A percentile compares a stretch with the other conserved stretches of the same genome.
phyloP scores from a whole-genome alignment of 164 flowering plant species.

The Vitis vinifera region DNA sequence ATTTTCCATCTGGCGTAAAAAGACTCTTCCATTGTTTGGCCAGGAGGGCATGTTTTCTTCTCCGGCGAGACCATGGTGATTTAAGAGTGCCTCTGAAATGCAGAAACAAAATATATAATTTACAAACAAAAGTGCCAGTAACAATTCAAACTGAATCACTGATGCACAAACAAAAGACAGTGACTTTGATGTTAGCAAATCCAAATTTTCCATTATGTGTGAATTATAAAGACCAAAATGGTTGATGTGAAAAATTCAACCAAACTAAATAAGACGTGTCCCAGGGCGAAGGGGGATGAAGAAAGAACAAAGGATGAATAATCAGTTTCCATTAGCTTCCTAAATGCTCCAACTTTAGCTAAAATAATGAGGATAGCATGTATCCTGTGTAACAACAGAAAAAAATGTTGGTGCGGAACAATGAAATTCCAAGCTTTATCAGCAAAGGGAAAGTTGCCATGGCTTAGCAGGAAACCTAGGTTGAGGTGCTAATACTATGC shows the following conservation, averaged over 20 bases:
- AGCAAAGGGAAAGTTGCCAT: no score
- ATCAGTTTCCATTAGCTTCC: neutral
- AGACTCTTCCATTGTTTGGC: slow-evolving; percentile 65
- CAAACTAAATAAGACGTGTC: neutral
- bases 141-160: neutral
- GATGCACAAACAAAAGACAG: no score
- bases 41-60: slow-evolving; percentile 71
- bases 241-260: neutral
- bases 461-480: no score
- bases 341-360: no score
- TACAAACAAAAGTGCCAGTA: neutral
- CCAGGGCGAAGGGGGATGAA: neutral
- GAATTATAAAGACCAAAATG: no score
- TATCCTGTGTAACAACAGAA: neutral
- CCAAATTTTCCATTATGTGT: no score
- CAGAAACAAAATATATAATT: neutral
- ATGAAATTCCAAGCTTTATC: neutral
- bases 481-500: neutral
- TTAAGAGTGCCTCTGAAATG: slow-evolving; percentile 62
- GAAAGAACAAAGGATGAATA: neutral
- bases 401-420: neutral
- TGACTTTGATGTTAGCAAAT: no score
- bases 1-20: slow-evolving; percentile 71
- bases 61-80: slow-evolving; percentile 89
- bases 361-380: neutral